phyloP scores from a whole-genome alignment of 768 basidiomycete species.

The Lactarius trivialis region DNA sequence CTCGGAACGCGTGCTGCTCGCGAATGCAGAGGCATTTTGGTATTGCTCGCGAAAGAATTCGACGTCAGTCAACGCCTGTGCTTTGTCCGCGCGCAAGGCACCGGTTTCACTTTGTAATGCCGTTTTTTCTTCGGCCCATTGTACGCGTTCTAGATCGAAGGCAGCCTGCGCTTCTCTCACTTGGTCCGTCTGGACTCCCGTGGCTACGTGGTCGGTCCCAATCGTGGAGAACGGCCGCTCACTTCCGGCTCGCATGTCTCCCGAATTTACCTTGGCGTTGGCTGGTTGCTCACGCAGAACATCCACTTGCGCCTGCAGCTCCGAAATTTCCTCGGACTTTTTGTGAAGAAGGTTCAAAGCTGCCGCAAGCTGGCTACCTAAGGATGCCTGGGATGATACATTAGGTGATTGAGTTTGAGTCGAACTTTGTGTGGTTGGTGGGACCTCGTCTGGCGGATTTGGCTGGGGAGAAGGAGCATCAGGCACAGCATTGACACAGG shows the following conservation, averaged over 20 bases:
- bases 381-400: neutral
- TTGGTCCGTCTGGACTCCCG: constrained; percentile 14
- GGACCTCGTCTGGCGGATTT: constrained; percentile 14
- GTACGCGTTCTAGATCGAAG: constrained; percentile 10
- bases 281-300: neutral
- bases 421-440: constrained; percentile 10
- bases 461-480: neutral
- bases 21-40: constrained; percentile 16
- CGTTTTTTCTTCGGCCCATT: constrained; percentile 11
- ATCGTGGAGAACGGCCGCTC: neutral
- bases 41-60: constrained; percentile 22
- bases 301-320: constrained; percentile 11
- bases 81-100: constrained; percentile 7
- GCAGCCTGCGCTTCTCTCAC: neutral
- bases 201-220: neutral
- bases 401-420: constrained; percentile 11
- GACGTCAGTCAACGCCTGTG: constrained; percentile 11
- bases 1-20: constrained; percentile 16
- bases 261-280: neutral
- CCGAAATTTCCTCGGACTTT: constrained; percentile 19
- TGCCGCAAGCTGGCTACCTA: constrained; percentile 11
- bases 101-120: constrained; percentile 1
- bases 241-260: neutral
- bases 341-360: constrained; percentile 18
- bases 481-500: neutral